phyloP scores from a whole-genome alignment of 192 early-diverging fungal genomes.

The Chytriomyces sp. region DNA sequence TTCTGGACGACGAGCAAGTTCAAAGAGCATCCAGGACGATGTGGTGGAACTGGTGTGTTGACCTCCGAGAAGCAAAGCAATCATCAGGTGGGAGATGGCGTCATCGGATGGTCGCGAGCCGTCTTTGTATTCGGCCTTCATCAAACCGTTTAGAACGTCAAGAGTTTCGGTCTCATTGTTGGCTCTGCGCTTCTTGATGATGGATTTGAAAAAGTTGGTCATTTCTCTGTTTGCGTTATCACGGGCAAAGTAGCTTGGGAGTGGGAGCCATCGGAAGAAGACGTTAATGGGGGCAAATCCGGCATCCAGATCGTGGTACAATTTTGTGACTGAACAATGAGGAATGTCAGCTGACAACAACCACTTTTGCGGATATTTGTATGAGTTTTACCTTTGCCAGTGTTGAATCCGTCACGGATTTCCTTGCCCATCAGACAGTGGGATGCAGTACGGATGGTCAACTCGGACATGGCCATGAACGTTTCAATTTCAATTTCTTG shows the following conservation, averaged over 20 bases:
- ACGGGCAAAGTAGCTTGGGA: slow-evolving; percentile 83
- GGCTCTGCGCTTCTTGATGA: slow-evolving; percentile 78
- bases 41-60: slow-evolving; percentile 96
- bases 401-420: slow-evolving; percentile 81
- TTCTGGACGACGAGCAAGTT: slow-evolving; percentile 79
- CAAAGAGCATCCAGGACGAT: slow-evolving; percentile 86
- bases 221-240: slow-evolving; percentile 85
- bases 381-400: slow-evolving; percentile 34
- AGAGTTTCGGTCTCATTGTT: slow-evolving; percentile 54
- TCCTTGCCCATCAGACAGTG: slow-evolving; percentile 94
- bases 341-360: background rate
- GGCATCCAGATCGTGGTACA: slow-evolving; percentile 93
- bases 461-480: slow-evolving; percentile 80
- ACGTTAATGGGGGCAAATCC: slow-evolving; percentile 96
- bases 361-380: too few species aligned
- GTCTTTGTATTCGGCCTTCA: slow-evolving; percentile 87
- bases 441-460: slow-evolving; percentile 94
- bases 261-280: slow-evolving; percentile 89
- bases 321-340: slow-evolving; percentile 72
- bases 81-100: slow-evolving; percentile 93
- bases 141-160: slow-evolving; percentile 78
- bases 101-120: slow-evolving; percentile 80
- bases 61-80: slow-evolving; percentile 96
- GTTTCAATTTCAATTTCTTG: slow-evolving; percentile 61
- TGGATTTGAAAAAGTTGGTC: slow-evolving; percentile 75